These are phyloP conservation scores for Silene latifolia DNA, from an alignment of 148 eudicot genomes.

Conservation along the genomic window DNA sequence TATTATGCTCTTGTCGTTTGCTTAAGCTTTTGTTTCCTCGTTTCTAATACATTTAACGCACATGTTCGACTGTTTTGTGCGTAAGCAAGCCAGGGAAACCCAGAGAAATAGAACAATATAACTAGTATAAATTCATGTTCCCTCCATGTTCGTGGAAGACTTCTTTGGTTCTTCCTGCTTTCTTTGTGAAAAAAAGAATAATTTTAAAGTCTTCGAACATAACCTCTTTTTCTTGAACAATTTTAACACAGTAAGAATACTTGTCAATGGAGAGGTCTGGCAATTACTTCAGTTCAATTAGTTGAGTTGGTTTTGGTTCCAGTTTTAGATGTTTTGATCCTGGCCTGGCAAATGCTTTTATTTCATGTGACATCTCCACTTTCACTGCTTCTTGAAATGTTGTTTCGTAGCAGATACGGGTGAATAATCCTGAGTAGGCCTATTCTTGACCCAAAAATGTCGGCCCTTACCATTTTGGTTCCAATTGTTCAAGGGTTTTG, in stretches of 20 bases:
- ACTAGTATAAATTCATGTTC: background rate
- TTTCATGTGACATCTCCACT: background rate
- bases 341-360: background rate
- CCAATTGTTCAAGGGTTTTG: background rate
- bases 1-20: background rate
- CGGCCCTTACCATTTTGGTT: background rate
- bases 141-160: background rate
- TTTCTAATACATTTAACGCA: background rate
- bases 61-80: background rate
- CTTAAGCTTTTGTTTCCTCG: background rate
- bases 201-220: background rate
- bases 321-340: background rate
- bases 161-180: background rate
- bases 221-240: background rate
- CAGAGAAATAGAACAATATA: background rate
- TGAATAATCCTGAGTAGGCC: background rate
- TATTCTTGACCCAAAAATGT: background rate
- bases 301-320: background rate
- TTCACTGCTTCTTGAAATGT: background rate
- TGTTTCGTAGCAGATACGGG: background rate
- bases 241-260: background rate
- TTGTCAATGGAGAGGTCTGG: background rate
- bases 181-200: no score
- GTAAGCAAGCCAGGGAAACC: background rate
- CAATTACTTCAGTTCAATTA: background rate